Conservation (phyloP, 2,329 filamentous ascomycete genomes). For the Aspergillus clavatus region DNA sequence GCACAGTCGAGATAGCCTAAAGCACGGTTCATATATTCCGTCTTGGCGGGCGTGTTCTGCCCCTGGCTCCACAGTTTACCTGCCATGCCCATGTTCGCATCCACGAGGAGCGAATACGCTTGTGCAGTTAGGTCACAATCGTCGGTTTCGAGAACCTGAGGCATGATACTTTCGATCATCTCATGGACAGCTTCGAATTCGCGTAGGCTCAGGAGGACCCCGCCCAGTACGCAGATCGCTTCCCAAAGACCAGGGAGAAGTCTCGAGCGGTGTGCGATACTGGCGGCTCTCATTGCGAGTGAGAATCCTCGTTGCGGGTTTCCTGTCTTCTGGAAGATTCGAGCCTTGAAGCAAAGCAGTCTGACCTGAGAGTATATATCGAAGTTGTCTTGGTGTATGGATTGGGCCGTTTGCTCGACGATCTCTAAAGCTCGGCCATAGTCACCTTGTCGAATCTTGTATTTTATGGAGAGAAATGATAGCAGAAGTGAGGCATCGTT, state of each 20-base stretch:
- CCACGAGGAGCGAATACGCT: conserved; percentile 66
- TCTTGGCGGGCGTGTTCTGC: conserved; percentile 36
- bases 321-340: conserved; percentile 63
- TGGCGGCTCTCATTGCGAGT: conserved; percentile 68
- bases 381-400: conserved; percentile 51
- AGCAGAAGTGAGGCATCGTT: conserved; percentile 57
- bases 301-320: conserved; percentile 72
- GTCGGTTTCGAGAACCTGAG: conserved; percentile 69
- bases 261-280: conserved; percentile 64
- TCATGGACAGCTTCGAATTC: conserved; percentile 65
- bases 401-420: conserved; percentile 50
- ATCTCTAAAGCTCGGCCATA: conserved; percentile 50
- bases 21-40: conserved; percentile 56
- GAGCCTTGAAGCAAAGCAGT: conserved; percentile 67
- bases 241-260: conserved; percentile 69
- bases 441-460: conserved; percentile 51
- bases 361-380: conserved; percentile 66
- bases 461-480: conserved; percentile 56
- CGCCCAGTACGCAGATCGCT: conserved; percentile 61
- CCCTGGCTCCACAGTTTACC: conserved; percentile 40
- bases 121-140: conserved; percentile 58
- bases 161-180: conserved; percentile 65
- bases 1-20: conserved; percentile 59
- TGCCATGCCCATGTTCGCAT: conserved; percentile 74
- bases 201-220: conserved; percentile 62